These are phyloP conservation scores for Fonsecaea pedrosoi DNA, from an alignment of 2,329 filamentous ascomycete genomes.

Conservation along the genomic window DNA sequence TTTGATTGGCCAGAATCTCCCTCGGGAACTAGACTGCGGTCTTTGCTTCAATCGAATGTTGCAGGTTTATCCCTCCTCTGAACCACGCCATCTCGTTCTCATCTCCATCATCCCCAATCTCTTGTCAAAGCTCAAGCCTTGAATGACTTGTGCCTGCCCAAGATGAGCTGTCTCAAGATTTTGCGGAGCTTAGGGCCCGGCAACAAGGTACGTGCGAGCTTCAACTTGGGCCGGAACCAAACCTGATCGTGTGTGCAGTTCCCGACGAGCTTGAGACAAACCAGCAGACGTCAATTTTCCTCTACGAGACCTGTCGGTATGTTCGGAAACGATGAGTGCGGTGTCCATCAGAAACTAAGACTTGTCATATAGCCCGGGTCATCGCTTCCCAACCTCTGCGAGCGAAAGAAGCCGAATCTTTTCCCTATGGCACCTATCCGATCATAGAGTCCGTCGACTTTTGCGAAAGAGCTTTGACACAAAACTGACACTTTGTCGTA, in stretches of 20 bases:
- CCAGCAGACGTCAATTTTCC: slow-evolving; percentile 80
- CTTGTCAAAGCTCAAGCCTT: slow-evolving; percentile 13
- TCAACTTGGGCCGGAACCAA: slow-evolving; percentile 26
- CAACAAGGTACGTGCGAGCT: slow-evolving; percentile 51
- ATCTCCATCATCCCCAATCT: slow-evolving; percentile 4
- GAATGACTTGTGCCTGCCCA: slow-evolving; percentile 38
- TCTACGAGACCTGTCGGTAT: slow-evolving; percentile 80
- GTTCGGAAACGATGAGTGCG: slow-evolving; percentile 42
- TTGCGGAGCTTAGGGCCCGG: slow-evolving; percentile 58
- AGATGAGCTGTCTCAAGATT: slow-evolving; percentile 56
- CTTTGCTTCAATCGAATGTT: slow-evolving; percentile 9
- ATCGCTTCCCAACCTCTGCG: slow-evolving; percentile 84
- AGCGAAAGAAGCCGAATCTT: slow-evolving; percentile 90
- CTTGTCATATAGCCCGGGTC: slow-evolving; percentile 70
- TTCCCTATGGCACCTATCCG: slow-evolving; percentile 87
- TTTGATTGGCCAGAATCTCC: not conserved
- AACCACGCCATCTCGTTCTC: slow-evolving; percentile 6
- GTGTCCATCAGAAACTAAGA: not conserved
- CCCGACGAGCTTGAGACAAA: slow-evolving; percentile 64
- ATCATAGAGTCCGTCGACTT: slow-evolving; percentile 73
- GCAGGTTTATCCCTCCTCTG: slow-evolving; percentile 3
- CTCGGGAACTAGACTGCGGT: slow-evolving; percentile 3
- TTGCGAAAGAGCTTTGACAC: not conserved
- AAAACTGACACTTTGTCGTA: slow-evolving; percentile 54
- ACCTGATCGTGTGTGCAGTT: slow-evolving; percentile 57